Conservation (phyloP, 768 basidiomycete species). For the Harrya chromipes region DNA sequence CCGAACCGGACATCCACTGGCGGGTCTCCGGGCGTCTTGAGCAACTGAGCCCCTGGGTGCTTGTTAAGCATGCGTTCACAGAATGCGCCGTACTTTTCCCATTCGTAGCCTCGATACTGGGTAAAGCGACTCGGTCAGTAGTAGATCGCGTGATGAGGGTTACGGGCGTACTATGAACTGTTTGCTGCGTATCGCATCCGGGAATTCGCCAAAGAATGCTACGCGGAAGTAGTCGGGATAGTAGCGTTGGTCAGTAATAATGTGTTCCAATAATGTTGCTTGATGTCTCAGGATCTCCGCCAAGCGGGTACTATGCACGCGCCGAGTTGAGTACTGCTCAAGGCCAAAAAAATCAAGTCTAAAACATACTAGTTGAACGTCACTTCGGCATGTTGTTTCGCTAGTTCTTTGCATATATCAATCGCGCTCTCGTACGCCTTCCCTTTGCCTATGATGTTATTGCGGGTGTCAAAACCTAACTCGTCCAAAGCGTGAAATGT, state of each 20-base stretch:
- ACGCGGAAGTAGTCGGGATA: constrained; percentile 94
- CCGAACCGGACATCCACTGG: constrained; percentile 78
- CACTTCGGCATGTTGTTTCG: constrained; percentile 81
- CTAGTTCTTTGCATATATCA: constrained; percentile 89
- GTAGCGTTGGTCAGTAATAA: constrained; percentile 77
- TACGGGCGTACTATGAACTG: constrained; percentile 75
- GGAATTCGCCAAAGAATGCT: constrained; percentile 91
- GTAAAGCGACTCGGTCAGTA: background rate
- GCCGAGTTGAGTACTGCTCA: constrained; percentile 6
- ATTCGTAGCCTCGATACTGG: constrained; percentile 91
- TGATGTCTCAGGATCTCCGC: constrained; percentile 86
- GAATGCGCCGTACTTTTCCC: constrained; percentile 89
- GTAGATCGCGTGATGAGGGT: background rate
- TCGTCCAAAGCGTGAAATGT: background rate
- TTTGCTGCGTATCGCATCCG: constrained; percentile 78
- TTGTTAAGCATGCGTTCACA: constrained; percentile 92
- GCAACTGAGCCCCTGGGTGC: constrained; percentile 78
- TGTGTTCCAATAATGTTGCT: constrained; percentile 83
- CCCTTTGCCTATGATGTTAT: constrained; percentile 65
- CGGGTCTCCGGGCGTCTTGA: constrained; percentile 73
- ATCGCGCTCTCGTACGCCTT: constrained; percentile 97
- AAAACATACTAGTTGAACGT: constrained; percentile 84
- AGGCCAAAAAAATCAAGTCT: background rate
- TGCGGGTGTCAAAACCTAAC: constrained; percentile 1
- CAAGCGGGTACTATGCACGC: constrained; percentile 58